Conservation (phyloP, 345 rosid genomes). For the Citrus trifoliata region DNA sequence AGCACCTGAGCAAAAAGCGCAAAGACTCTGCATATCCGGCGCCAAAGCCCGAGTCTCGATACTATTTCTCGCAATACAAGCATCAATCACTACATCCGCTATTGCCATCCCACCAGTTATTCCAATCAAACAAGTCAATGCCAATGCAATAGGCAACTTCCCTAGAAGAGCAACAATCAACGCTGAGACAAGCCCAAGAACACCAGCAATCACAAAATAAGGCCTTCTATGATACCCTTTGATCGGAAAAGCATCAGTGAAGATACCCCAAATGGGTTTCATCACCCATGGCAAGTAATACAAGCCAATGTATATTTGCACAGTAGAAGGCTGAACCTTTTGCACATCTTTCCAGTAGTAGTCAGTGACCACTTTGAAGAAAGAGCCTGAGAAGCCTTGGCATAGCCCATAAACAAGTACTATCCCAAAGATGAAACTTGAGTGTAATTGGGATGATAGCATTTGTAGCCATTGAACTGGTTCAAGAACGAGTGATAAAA, state of each 20-base stretch:
- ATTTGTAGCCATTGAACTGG: constrained; percentile 72
- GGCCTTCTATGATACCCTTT: constrained; percentile 70
- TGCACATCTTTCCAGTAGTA: constrained; percentile 90
- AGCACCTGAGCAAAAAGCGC: constrained; percentile 74
- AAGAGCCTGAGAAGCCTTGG: constrained; percentile 72
- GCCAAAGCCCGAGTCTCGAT: constrained; percentile 55
- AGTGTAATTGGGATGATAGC: constrained; percentile 55
- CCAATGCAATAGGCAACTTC: constrained; percentile 46
- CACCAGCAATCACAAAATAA: constrained; percentile 65
- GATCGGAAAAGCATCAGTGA: constrained; percentile 71
- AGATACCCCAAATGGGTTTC: constrained; percentile 81
- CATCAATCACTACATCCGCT: constrained; percentile 85
- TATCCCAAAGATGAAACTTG: constrained; percentile 63
- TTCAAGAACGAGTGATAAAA: constrained; percentile 39
- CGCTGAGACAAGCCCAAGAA: constrained; percentile 54
- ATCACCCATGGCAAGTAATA: constrained; percentile 80
- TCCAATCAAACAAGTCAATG: constrained; percentile 62
- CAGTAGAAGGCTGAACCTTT: constrained; percentile 82
- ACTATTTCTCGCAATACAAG: constrained; percentile 76
- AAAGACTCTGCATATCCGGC: constrained; percentile 82
- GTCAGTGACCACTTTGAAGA: constrained; percentile 75
- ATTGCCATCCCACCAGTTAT: constrained; percentile 68
- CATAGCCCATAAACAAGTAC: constrained; percentile 68
- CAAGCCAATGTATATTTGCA: constrained; percentile 68
- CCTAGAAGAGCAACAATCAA: constrained; percentile 43